Conservation (phyloP, 1,284 basidiomycete species). For the Apiotrichum veenhuisii region DNA sequence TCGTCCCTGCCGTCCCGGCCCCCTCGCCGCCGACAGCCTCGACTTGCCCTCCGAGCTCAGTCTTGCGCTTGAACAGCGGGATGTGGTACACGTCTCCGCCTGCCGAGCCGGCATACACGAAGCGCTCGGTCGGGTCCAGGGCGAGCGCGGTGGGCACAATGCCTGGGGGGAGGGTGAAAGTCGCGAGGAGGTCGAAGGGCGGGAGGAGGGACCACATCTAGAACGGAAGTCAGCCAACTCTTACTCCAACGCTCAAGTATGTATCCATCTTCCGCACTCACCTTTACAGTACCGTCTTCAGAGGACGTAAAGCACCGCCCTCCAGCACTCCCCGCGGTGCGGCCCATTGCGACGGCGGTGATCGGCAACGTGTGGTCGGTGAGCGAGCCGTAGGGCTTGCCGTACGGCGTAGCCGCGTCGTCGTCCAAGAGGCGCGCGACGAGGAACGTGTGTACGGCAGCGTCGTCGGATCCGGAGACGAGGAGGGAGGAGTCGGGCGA, state of each 20-base stretch:
- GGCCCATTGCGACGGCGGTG: slow-evolving; percentile 72
- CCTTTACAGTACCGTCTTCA: slow-evolving; percentile 88
- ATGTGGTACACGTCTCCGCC: slow-evolving; percentile 73
- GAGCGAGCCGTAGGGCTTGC: slow-evolving; percentile 70
- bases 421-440: slow-evolving; percentile 55
- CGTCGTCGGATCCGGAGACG: slow-evolving; percentile 83
- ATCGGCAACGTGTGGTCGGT: slow-evolving; percentile 89
- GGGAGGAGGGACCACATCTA: slow-evolving; percentile 77
- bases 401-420: slow-evolving; percentile 6
- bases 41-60: slow-evolving; percentile 44
- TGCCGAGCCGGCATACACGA: slow-evolving; percentile 75
- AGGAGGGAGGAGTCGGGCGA: slow-evolving; percentile 74
- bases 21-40: slow-evolving; percentile 76
- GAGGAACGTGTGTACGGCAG: slow-evolving; percentile 82
- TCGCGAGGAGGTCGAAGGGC: slow-evolving; percentile 67
- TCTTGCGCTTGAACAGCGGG: slow-evolving; percentile 67
- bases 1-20: slow-evolving; percentile 60
- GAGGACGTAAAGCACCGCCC: slow-evolving; percentile 65
- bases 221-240: slow-evolving; percentile 26
- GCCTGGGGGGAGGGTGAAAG: slow-evolving; percentile 73
- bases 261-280: slow-evolving; percentile 40
- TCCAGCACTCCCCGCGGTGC: slow-evolving; percentile 40
- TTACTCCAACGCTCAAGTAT: neutral
- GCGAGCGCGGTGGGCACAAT: slow-evolving; percentile 56
- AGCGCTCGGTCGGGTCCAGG: slow-evolving; percentile 78